Base-by-base conservation (phyloP, 2,329 filamentous ascomycete species). In the Neopestalotiopsis sp. region DNA sequence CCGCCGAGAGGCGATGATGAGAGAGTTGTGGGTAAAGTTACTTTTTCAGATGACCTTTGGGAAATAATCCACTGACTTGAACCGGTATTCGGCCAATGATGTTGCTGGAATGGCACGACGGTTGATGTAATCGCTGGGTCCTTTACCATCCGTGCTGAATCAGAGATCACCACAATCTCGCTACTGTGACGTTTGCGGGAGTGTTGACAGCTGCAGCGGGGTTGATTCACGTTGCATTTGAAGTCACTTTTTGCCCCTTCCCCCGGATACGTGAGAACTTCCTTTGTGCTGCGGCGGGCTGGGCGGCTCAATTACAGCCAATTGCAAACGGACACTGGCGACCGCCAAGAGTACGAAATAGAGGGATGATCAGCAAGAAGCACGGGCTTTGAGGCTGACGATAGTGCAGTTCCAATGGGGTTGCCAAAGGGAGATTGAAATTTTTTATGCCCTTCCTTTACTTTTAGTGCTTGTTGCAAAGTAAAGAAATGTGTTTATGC, bases 101-200 rank as follows among this genome's bases (percentile, higher is more conserved):
- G 9, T 53, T 20, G n/a, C 45, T 53, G 20, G n/a, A n/a, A 53
- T 24, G 45, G 45, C n/a, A 53, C 45, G 45, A 53, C 6, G 45
- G 20, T 53, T 53, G 45, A 53, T 53, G 45, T 53, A 53, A 53
- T 53, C 45, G 45, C 45, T 53, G 45, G 45, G 45, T 53, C 45
- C n/a, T 53, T 7, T 9, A 53, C 45, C 45, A 53, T 53, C 45
- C 45, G 45, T 53, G 45, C 45, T 53, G 45, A 53, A 53, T 24
- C 45, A 53, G 45, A 53, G n/a, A 53, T 53, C 45, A 53, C 45
- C 45, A 53, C 45, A 53, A 53, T 53, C 45, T 53, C 45, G 45
- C 45, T 53, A 53, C 45, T 24, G 45, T 53, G 45, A 53, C 45
- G 45, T 53, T 53, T 53, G 45, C 45, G 45, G n/a, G n/a, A 53